A percentile compares a stretch with the other conserved stretches of the same genome.
Evolutionary conservation across 805 yeast species (phyloP).

Genomic region (Candida incommunis): DNA sequence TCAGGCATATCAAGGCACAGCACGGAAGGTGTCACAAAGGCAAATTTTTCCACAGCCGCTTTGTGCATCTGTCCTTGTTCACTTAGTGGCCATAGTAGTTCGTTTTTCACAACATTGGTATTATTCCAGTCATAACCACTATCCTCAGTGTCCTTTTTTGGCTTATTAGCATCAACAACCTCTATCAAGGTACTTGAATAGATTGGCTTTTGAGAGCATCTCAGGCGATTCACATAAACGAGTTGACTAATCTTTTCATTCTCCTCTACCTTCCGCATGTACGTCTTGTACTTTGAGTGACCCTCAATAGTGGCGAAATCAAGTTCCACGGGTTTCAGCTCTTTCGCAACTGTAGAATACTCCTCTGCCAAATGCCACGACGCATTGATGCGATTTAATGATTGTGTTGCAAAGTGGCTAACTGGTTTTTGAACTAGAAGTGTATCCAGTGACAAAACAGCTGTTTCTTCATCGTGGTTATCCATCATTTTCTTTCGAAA

Average conservation of each 20-base stretch:
- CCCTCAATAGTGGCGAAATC: conserved; percentile 23
- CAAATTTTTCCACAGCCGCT: conserved; percentile 53
- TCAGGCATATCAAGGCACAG: conserved; percentile 54
- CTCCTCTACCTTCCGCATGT: conserved; percentile 36
- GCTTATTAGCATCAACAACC: conserved; percentile 22
- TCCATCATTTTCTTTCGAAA: conserved; percentile 23
- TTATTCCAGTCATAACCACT: conserved; percentile 10
- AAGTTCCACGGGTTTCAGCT: conserved; percentile 21
- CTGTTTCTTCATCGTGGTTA: conserved; percentile 12
- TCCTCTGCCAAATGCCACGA: conserved; percentile 1
- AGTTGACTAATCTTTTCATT: conserved; percentile 32
- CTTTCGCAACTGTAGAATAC: conserved; percentile 1
- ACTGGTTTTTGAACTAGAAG: background rate
- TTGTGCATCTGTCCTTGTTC: conserved; percentile 26
- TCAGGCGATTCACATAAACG: conserved; percentile 42
- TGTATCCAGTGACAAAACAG: background rate
- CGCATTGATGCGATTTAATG: conserved; percentile 20
- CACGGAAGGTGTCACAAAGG: conserved; percentile 78
- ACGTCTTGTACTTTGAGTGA: conserved; percentile 45
- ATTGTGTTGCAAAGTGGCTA: background rate
- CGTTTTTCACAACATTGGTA: background rate
- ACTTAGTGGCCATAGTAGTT: conserved; percentile 13
- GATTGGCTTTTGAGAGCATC: conserved; percentile 44
- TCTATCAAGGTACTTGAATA: conserved; percentile 42
- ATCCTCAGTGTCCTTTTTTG: conserved; percentile 6